Evolutionary conservation across 148 eudicot species (phyloP).

Genomic region (Chenopodium suecicum): DNA sequence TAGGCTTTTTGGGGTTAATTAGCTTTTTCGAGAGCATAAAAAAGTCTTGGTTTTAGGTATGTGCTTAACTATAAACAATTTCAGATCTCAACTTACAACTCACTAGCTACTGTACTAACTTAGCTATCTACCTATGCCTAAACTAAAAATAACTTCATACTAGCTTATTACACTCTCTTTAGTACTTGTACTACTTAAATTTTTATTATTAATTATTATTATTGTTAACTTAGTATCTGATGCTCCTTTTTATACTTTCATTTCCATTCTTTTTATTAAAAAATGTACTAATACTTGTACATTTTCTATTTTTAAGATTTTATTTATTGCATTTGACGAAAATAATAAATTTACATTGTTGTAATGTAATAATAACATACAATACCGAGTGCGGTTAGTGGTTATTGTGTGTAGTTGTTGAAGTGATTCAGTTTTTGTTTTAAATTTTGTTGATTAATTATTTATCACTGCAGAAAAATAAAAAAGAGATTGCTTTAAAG

Average conservation of each 20-base stretch:
- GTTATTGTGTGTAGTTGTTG: not conserved
- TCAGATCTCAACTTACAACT: constrained; percentile 18
- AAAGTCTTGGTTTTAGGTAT: constrained; percentile 17
- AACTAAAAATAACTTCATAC: not conserved
- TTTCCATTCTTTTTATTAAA: too few species aligned
- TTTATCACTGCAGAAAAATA: constrained; percentile 35
- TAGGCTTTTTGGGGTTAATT: constrained; percentile 10
- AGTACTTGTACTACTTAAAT: not conserved
- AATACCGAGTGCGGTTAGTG: too few species aligned
- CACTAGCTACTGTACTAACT: not conserved
- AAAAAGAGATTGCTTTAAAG: constrained; percentile 25
- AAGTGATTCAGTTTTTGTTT: constrained; percentile 40
- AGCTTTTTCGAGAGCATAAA: constrained; percentile 25
- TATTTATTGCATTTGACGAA: too few species aligned
- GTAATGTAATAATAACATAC: too few species aligned
- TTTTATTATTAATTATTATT: not conserved
- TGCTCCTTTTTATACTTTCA: too few species aligned
- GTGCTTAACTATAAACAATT: not conserved
- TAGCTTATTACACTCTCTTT: not conserved
- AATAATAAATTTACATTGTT: too few species aligned
- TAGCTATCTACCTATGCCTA: not conserved
- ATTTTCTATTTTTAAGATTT: too few species aligned
- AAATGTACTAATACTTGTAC: too few species aligned
- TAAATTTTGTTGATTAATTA: constrained; percentile 2
- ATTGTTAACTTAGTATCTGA: not conserved